Evolutionary conservation across 2,329 filamentous ascomycete species (phyloP), one percentile per base, ranked within the genome.

Genomic region (Pseudopyricularia cyperi): DNA sequence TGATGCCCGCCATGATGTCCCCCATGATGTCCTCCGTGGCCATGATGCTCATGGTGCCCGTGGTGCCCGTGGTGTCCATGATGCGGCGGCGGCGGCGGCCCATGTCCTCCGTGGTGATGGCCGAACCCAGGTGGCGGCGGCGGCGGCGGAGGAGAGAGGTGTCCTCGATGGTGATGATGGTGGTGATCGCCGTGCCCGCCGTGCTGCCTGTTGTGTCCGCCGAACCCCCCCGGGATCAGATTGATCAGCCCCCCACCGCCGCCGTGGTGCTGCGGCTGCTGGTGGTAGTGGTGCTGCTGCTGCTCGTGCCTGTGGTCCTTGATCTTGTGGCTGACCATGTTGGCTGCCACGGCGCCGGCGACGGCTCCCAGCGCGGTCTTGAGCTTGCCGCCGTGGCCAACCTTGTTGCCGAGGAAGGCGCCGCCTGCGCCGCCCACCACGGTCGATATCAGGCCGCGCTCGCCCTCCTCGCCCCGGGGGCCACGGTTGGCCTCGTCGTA

Each of bases 301-400:
- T 56, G 50, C 14, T 57, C 46, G 1, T 57, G 52, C 4, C 55
- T 52, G 32, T 58, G 52, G 17, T 63, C 61, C 61, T 67, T 62
- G 15, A 68, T 46, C 42, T 71, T 68, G 51, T 68, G 58, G 58
- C 72, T 71, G 44, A 77, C 58, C 24, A 71, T 62, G 57, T 78
- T 79, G 11, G 76, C 77, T 3, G 71, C 73, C 17, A 79, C 68
- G 1, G 76, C 76, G 44, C 77, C 77, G 14, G 71, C 73, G 3
- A 77, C 67, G 15, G 70, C 64, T 1, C 76, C 76, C 1, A 71
- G 68, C 9, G 78, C 56, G 1, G 75, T 74, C 14, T 73, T 73
- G 19, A 80, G 58, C 50, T 72, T 63, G 37, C 50, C 47, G 11
- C 76, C 76, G 52, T 74, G 75, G 17, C 76, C 75, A 9, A 76